Evolutionary conservation across 2,329 filamentous ascomycete species (phyloP).

Genomic region (Cladophialophora immunda): DNA sequence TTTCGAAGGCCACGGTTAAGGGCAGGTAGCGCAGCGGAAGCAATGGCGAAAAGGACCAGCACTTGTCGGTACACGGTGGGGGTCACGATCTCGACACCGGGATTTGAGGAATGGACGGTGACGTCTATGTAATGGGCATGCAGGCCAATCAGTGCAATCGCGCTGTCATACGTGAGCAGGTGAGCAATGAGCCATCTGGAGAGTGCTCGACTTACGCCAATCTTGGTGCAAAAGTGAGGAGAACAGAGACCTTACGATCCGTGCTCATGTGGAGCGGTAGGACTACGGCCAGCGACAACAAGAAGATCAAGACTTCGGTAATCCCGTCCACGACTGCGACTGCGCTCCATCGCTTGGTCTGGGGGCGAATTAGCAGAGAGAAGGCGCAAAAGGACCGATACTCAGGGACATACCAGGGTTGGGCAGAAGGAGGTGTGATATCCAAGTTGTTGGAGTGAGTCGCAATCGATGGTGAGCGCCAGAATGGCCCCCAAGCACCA

Average conservation of each 20-base stretch:
- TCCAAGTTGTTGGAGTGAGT: conserved; percentile 24
- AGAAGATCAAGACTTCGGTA: background rate
- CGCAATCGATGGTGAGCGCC: conserved; percentile 17
- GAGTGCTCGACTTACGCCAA: background rate
- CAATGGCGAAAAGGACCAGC: conserved; percentile 19
- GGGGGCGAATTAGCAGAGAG: background rate
- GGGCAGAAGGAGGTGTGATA: conserved; percentile 21
- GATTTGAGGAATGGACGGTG: background rate
- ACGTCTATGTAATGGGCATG: conserved; percentile 10
- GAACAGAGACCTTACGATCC: background rate
- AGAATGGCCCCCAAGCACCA: conserved; percentile 21
- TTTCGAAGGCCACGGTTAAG: conserved; percentile 24
- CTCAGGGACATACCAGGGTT: conserved; percentile 11
- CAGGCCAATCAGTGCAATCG: background rate
- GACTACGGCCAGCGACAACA: background rate
- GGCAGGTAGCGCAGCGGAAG: conserved; percentile 22
- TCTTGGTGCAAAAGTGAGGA: conserved; percentile 3
- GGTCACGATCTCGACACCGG: conserved; percentile 13
- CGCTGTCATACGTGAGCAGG: background rate
- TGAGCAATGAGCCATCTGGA: background rate
- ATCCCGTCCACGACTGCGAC: background rate
- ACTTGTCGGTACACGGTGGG: conserved; percentile 26
- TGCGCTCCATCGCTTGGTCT: conserved; percentile 4
- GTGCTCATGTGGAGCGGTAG: conserved; percentile 1
- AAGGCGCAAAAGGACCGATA: background rate